These are phyloP conservation scores for Ceratocystis diversiconidia DNA, from an alignment of 2,329 filamentous ascomycete genomes.

Conservation along the genomic window DNA sequence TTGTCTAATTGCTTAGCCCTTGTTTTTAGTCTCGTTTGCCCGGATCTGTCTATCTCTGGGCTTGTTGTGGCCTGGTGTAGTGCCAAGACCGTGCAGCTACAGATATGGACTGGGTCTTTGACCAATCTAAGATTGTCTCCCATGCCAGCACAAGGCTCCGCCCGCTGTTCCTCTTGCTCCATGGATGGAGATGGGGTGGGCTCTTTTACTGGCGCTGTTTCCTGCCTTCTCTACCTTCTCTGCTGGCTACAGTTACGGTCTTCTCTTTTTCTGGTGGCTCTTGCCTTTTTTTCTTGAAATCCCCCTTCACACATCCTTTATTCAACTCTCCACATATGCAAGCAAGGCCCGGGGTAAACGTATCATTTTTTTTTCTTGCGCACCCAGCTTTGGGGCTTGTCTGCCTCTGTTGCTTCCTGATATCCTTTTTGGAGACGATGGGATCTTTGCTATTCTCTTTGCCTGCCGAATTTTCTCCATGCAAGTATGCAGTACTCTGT, in stretches of 20 bases:
- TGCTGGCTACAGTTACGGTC: background rate
- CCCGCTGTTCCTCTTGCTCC: background rate
- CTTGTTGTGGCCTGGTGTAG: background rate
- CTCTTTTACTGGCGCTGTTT: background rate
- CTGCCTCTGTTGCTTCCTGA: too few relatives aligned
- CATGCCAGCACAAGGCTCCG: background rate
- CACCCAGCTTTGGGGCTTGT: too few relatives aligned
- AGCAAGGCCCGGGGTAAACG: too few relatives aligned
- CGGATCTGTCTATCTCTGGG: slow-evolving; percentile 3
- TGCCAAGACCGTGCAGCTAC: background rate
- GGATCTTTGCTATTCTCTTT: too few relatives aligned
- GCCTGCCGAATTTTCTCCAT: too few relatives aligned
- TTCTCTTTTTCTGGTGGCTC: background rate
- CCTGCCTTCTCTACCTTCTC: background rate
- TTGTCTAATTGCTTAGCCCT: background rate
- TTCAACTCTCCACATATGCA: too few relatives aligned
- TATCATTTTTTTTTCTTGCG: too few relatives aligned
- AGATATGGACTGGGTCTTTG: background rate
- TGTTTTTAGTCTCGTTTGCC: background rate
- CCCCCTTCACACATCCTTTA: too few relatives aligned
- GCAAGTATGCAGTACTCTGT: background rate
- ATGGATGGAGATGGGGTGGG: background rate
- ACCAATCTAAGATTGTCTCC: slow-evolving; percentile 2
- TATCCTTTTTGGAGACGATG: too few relatives aligned
- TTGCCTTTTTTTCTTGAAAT: too few relatives aligned